Percentiles rank a stretch among this genome's conserved stretches.
phyloP scores from a whole-genome alignment of 2,329 filamentous ascomycete genomes.

The Fusarium burgessii region DNA sequence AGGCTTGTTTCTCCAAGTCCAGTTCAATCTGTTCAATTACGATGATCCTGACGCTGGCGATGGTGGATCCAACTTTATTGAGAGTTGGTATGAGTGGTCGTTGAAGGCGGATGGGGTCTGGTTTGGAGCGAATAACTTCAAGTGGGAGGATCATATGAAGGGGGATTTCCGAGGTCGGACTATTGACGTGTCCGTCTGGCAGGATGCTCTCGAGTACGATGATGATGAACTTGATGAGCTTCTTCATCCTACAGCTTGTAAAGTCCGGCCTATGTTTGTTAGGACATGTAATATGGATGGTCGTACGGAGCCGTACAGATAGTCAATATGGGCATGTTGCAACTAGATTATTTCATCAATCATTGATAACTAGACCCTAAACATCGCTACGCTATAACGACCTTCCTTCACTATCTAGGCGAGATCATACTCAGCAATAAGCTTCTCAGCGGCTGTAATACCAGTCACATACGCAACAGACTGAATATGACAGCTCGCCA shows the following conservation, averaged over 20 bases:
- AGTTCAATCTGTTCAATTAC: not conserved
- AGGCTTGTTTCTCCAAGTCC: not conserved
- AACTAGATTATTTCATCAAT: not conserved
- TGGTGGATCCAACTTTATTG: not conserved
- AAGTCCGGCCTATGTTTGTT: not conserved
- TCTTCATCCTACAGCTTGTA: rapidly evolving
- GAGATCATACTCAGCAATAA: constrained; percentile 33
- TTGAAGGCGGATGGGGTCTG: not conserved
- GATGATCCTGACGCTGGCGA: not conserved
- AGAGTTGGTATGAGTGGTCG: not conserved
- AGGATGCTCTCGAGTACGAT: not conserved
- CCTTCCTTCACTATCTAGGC: not conserved
- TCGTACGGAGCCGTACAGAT: no score
- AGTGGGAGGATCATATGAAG: not conserved
- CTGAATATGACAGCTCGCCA: constrained; percentile 65
- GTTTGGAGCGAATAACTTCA: not conserved
- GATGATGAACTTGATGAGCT: not conserved
- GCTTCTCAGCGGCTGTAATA: constrained; percentile 61
- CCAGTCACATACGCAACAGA: constrained; percentile 66
- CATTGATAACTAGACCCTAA: not conserved
- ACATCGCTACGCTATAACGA: not conserved
- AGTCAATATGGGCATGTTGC: no score
- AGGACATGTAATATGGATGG: not conserved
- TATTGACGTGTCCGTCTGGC: not conserved
- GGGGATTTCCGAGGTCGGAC: not conserved